Evolutionary conservation across 2,329 filamentous ascomycete genomes (phyloP), one percentile per base, ranked within the genome.

Genomic region (Aspergillus arachidicola): DNA sequence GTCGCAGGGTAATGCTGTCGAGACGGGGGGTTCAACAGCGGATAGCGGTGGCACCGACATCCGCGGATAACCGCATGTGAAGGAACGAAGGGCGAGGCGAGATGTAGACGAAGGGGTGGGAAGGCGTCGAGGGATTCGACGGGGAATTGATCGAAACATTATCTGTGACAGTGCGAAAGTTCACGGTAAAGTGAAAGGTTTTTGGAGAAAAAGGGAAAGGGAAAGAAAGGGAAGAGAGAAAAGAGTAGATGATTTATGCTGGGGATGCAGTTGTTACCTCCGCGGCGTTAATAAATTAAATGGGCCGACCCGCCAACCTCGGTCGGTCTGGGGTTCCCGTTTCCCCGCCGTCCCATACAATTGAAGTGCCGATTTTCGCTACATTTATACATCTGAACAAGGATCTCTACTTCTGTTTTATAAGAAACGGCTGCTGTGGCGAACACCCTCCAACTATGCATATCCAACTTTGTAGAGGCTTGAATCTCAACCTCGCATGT

Each of bases 1-100:
- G 73, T 96, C 93, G 62, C 91, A 87, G 0, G 91, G 84, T 2
- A 88, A 80, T 10, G 82, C 78, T 23, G 83, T 81, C 19, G 89
- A 88, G 28, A 92, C 77, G 19, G 89, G 87, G 28, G 88, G 87
- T 19, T 86, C 75, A 50, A 89, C 85, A 14, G 86, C 74, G 53
- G 84, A 76, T 51, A 84, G 82, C 60, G 66, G 55, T 2, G 82
- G 75, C 26, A 83, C 79, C 43, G 87, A 81, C 86, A 90, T 89
- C 72, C 79, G 78, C 64, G 73, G 68, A 70, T 74, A 78, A 64
- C 72, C 75, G 74, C 76, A 73, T 55, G 76, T 72, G 66, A 80
- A 76, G 28, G 73, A 66, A 46, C 76, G 75, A 58, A 73, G 64
- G 58, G 72, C 68, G 45, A 73, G 48, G 46, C 69, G 72, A 41